Evolutionary conservation across 805 yeast species (phyloP), one percentile per base, ranked within the genome.

Genomic region (Isabelozyma rhagii): DNA sequence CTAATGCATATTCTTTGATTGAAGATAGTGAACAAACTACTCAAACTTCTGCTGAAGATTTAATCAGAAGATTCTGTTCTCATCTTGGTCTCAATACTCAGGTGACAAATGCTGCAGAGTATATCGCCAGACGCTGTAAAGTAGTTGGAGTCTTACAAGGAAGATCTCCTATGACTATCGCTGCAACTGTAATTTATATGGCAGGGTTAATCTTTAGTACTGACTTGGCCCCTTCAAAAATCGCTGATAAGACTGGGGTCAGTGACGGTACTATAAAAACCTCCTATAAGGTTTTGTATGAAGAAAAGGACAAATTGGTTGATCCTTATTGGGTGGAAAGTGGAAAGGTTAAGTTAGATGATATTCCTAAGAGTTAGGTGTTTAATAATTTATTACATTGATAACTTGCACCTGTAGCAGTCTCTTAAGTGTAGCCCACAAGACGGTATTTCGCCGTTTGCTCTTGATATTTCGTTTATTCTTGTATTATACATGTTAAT

Each of bases 241-340:
- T 94, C 49, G 89, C 96, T 10, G 97, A 90, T 57, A 88, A 88
- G 59, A 82, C 97, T 14, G 98, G 97, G 58, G 98, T 94, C 15
- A 88, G 96, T 60, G 99, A 94, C 64, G 97, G 98, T 57, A 94
- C 99, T 1, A 92, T 94, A 59, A 90, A 94, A 67, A 89, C 97
- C 1, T 85, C 94, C 42, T 94, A 90, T 65, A 88, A 88, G 66
- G 84, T 85, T 41, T 74, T 94, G 68, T 85, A 81, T 62, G 91
- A 88, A 53, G 89, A 87, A 52, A 81, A 80, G 58, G 74, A 69
- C 40, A 66, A 68, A 57, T 78, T 91, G 44, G 78, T 91, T n/a
- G 93, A 89, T 60, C 88, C 87, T 21, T 72, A 74, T 50, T 88
- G 96, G 96, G 64, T 85, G 40, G 83, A 80, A 51, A 71, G 78